Conservation (phyloP, 768 basidiomycete genomes). For the Panus rudis region DNA sequence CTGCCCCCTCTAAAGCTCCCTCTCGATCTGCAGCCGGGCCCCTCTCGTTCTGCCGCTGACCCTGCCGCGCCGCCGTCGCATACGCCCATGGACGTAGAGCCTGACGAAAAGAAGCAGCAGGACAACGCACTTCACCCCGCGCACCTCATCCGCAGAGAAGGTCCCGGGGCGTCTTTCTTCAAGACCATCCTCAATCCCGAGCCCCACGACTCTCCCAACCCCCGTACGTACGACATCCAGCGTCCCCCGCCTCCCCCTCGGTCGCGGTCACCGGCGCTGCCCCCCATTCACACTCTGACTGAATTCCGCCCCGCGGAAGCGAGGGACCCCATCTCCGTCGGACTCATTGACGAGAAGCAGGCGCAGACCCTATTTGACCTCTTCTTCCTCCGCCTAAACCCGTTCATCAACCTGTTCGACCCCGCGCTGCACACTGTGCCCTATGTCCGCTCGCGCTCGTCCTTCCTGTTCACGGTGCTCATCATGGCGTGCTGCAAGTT, state of each 20-base stretch:
- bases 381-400: conserved; percentile 78
- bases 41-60: conserved; percentile 12
- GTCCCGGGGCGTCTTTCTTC: conserved; percentile 68
- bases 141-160: conserved; percentile 64
- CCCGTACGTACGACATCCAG: too few species aligned
- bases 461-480: conserved; percentile 79
- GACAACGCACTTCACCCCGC: conserved; percentile 68
- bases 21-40: conserved; percentile 12
- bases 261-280: neutral
- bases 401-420: conserved; percentile 86
- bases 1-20: conserved; percentile 42
- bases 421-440: conserved; percentile 73
- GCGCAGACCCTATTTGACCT: conserved; percentile 70
- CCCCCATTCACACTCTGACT: neutral
- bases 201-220: conserved; percentile 38
- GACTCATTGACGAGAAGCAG: conserved; percentile 62
- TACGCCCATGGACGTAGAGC: conserved; percentile 9
- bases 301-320: conserved; percentile 1
- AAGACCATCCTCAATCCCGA: conserved; percentile 76
- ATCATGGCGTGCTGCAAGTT: conserved; percentile 84
- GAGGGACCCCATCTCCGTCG: conserved; percentile 64
- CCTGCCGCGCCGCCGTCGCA: conserved; percentile 3
- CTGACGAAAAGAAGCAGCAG: conserved; percentile 58
- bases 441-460: conserved; percentile 75
- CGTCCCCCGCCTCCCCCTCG: conserved; percentile 1